Evolutionary conservation across 768 basidiomycete species (phyloP).

Genomic region (Leccinum subgranulosum): DNA sequence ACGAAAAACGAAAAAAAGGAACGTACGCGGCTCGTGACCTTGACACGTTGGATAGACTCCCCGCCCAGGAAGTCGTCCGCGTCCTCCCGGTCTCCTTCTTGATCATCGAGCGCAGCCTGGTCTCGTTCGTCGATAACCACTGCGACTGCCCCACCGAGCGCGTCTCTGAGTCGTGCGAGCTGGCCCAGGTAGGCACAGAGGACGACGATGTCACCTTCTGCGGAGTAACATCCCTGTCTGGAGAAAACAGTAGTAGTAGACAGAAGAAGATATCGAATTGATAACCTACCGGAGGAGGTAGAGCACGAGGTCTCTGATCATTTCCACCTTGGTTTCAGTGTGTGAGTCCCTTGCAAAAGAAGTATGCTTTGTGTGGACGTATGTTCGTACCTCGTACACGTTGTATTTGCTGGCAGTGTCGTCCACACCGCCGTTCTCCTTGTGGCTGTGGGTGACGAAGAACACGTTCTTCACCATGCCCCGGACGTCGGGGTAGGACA

Average conservation of each 20-base stretch:
- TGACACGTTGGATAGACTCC: constrained; percentile 41
- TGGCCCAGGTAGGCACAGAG: constrained; percentile 55
- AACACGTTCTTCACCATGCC: constrained; percentile 65
- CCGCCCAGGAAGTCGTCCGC: constrained; percentile 17
- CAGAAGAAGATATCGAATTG: neutral
- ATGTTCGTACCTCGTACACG: constrained; percentile 64
- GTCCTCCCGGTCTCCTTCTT: constrained; percentile 42
- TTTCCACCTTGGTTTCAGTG: constrained; percentile 31
- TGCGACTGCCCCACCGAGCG: constrained; percentile 45
- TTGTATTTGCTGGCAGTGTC: constrained; percentile 70
- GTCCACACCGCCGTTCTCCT: constrained; percentile 56
- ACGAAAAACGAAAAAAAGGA: neutral
- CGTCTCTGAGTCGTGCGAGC: constrained; percentile 42
- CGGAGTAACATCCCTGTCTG: constrained; percentile 47
- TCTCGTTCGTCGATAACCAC: constrained; percentile 71
- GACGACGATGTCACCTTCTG: constrained; percentile 50
- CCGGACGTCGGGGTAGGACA: constrained; percentile 49
- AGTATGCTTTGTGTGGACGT: neutral
- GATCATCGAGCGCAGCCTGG: constrained; percentile 53
- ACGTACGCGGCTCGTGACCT: constrained; percentile 52
- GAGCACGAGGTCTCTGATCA: constrained; percentile 52
- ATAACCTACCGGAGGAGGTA: constrained; percentile 42
- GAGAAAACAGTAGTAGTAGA: neutral
- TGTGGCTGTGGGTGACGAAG: constrained; percentile 62
- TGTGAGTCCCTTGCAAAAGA: neutral